A percentile compares a stretch with the other conserved stretches of the same genome.
Conservation (phyloP, 2,329 filamentous ascomycete genomes). For the Venturia pyrina region DNA sequence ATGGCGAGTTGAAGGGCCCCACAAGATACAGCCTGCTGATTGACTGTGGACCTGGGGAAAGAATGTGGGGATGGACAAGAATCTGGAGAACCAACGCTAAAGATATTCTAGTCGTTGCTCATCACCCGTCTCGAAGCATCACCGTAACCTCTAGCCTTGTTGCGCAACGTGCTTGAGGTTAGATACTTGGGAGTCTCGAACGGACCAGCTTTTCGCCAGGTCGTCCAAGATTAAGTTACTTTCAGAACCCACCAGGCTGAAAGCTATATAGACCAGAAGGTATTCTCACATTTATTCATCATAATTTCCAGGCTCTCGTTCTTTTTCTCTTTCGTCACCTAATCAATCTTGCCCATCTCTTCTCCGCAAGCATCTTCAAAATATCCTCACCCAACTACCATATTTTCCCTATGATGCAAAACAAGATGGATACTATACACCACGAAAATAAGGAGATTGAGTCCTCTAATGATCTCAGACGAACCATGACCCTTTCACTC, state of each 20-base stretch:
- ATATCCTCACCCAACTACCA: background rate
- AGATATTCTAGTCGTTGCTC: background rate
- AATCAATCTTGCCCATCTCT: background rate
- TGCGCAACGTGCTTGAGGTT: background rate
- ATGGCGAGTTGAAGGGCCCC: background rate
- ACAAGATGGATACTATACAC: background rate
- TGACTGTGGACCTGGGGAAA: background rate
- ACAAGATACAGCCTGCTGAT: background rate
- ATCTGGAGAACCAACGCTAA: background rate
- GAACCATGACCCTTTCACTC: background rate
- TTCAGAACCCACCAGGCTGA: background rate
- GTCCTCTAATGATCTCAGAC: background rate
- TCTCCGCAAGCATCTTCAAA: background rate
- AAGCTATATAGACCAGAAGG: background rate
- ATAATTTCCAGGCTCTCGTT: background rate
- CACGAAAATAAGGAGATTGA: background rate
- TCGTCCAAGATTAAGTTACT: background rate
- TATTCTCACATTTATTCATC: background rate
- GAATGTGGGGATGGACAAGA: background rate
- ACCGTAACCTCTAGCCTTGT: background rate
- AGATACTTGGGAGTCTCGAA: background rate
- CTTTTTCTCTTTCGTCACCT: background rate
- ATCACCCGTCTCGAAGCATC: background rate
- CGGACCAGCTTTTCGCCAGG: background rate
- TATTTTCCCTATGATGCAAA: background rate